Base-by-base conservation (phyloP, 208 protist species). In the Novymonas esmeraldas region DNA sequence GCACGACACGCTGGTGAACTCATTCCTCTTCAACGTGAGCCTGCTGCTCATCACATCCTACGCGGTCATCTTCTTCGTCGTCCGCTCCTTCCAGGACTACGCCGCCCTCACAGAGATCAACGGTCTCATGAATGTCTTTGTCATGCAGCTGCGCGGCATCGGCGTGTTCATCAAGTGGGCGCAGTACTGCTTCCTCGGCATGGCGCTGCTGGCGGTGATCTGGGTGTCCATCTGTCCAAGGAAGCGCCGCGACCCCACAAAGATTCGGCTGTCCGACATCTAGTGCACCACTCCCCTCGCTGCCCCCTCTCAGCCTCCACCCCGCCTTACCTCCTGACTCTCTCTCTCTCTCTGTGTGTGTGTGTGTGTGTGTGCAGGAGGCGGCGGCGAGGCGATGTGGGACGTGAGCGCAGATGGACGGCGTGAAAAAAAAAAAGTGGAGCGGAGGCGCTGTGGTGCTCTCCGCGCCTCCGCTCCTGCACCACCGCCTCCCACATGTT, bases 21-120 rank as follows among this genome's bases (percentile, higher is more conserved):
- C 93, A 26, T 98, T 99, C 51, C 68, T 98, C 0, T 98, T 98
- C 82, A 99, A 99, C 79, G 78, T 81, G 18, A 83, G 82, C 29
- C 71, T 99, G 16, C 92, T 98, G 41, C 74, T 98, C 20, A 82
- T 98, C 51, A 94, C 86, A 29, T 88, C 90, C 20, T 87, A 97
- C 31, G 78, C 92, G 42, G 85, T 98, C 18, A 72, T 97, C 28
- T 86, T 93, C 66, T 98, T 98, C 57, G 92, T 81, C 63, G 79
- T 92, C 29, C 55, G 73, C 18, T 91, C 89, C 44, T 98, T 98
- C 61, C 60, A 77, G 38, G 61, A 77, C 33, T 98, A 98, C 74
- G 89, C 91, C 33, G 64, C 73, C 13, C 78, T 89, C 63, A 93
- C 89, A 6, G 62, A 71, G n/a, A 83, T 95, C 39, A 83, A 81